Evolutionary conservation across 2,329 filamentous ascomycete genomes (phyloP), one percentile per base, ranked within the genome.

Genomic region (Stemphylium lycopersici): DNA sequence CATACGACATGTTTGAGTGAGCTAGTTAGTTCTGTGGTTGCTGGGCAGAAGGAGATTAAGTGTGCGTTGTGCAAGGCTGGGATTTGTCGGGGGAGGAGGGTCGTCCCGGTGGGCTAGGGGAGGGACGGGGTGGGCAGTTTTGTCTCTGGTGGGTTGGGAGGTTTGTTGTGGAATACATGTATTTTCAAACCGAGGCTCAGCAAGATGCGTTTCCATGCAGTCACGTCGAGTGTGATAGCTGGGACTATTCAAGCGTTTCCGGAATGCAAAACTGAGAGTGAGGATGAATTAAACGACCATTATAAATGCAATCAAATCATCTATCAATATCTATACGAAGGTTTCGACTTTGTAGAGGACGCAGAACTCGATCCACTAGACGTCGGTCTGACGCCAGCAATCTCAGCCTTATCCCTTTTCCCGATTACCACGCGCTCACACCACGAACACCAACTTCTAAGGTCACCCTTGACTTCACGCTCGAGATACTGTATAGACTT

Each of bases 361-460:
- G 63, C 46, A 15, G 64, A 65, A 50, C 58, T 66, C 8, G 64
- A 61, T 3, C 58, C 48, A 20, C 61, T 64, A 2, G 60, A 66
- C 16, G 38, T 16, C 7, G 61, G 63, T 31, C 65, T 48, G 8
- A 24, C 32, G 2, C 68, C 65, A 38, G 43, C 49, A 16, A 47
- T 46, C 32, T 60, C 59, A 6, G 56, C 65, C 29, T 58, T 53
- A 32, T 86, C 84, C 54, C 76, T 76, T 46, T 75, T 76, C 11
- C 86, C 82, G 0, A 87, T 87, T 47, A 96, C 85, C 3, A 91
- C 87, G 56, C 91, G 82, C 73, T 83, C 86, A 73, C 93, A 98
- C 93, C 93, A 97, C 0, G 90, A 91, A 74, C 93, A 98, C 91
- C 91, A 96, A 70, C 90, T 92, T 56, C 93, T 83, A 52, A 86